A percentile compares a stretch with the other conserved stretches of the same genome.
These are phyloP conservation scores for Angophora floribunda DNA, from an alignment of 345 rosid species.

Conservation along the genomic window DNA sequence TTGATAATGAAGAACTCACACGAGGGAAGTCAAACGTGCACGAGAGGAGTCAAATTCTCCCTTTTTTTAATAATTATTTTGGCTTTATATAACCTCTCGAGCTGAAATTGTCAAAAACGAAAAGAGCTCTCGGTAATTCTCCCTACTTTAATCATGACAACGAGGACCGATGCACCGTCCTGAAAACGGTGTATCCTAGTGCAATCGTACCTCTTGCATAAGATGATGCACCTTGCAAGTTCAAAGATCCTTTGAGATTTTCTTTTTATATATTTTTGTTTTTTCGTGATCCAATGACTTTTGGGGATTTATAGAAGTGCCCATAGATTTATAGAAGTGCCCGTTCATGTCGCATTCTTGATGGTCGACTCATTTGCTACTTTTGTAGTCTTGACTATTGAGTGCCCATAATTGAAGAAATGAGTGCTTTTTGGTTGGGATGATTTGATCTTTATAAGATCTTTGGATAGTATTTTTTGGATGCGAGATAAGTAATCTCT, in stretches of 20 bases:
- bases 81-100: not conserved
- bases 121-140: not conserved
- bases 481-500: rapidly evolving
- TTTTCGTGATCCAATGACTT: not conserved
- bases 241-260: not conserved
- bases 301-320: not conserved
- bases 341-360: not conserved
- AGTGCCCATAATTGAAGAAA: not conserved
- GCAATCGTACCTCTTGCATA: not conserved
- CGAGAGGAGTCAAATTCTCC: not conserved
- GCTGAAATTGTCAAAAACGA: not conserved
- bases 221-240: not conserved
- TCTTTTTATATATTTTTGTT: not conserved
- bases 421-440: not conserved
- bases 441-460: not conserved
- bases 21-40: not conserved
- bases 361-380: not conserved
- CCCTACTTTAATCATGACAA: not conserved
- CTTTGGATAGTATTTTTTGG: too few species aligned
- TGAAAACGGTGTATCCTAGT: not conserved
- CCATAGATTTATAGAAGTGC: not conserved
- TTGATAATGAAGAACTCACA: not conserved
- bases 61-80: not conserved
- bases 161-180: not conserved
- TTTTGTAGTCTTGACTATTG: not conserved